Conservation (phyloP, 495 filamentous ascomycete genomes). For the Aspergillus egyptiacus region DNA sequence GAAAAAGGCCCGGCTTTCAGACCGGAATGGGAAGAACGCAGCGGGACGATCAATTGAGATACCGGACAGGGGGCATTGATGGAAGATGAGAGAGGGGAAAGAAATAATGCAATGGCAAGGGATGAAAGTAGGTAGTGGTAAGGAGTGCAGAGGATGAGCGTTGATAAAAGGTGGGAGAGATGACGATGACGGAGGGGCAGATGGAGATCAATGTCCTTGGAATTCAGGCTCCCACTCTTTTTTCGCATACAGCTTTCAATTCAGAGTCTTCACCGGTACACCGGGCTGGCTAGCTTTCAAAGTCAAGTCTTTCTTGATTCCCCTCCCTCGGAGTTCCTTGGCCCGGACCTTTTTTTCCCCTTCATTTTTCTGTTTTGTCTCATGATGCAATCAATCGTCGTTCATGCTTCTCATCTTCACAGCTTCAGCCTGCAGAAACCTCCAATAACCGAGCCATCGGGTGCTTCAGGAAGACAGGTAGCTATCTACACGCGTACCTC, state of each 20-base stretch:
- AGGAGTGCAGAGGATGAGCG: neutral
- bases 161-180: neutral
- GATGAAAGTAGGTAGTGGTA: neutral
- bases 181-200: conserved; percentile 1
- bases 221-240: neutral
- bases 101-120: neutral
- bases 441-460: conserved; percentile 15
- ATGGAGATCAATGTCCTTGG: neutral
- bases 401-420: neutral
- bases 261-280: conserved; percentile 18
- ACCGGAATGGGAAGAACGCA: conserved; percentile 18
- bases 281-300: conserved; percentile 14
- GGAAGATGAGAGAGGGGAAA: neutral
- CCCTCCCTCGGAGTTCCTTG: conserved; percentile 9
- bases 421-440: neutral
- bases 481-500: conserved; percentile 13
- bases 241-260: neutral
- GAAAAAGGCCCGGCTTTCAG: conserved; percentile 25
- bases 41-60: conserved; percentile 11
- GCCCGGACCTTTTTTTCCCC: conserved; percentile 7
- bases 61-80: neutral
- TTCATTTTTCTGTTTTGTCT: conserved; percentile 5
- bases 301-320: conserved; percentile 8
- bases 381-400: neutral
- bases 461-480: conserved; percentile 15